phyloP scores from a whole-genome alignment of 1,284 basidiomycete species.

The Singerocomus rubriflavus region DNA sequence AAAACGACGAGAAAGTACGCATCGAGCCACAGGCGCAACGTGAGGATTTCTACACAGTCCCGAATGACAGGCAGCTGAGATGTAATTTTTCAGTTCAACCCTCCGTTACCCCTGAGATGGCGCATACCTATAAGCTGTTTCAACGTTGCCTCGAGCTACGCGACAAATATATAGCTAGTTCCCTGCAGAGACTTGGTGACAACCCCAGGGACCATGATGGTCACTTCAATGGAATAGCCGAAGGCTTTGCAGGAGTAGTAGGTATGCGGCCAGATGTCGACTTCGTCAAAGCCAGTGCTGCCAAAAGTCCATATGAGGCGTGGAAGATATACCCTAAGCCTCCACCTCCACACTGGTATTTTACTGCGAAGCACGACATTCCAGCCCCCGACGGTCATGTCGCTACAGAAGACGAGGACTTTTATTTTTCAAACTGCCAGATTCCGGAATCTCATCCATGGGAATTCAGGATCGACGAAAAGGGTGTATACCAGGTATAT shows the following conservation, averaged over 20 bases:
- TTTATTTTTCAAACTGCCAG: slow-evolving; percentile 64
- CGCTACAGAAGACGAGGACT: slow-evolving; percentile 48
- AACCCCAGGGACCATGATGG: slow-evolving; percentile 89
- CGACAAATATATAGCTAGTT: slow-evolving; percentile 88
- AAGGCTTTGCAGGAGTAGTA: slow-evolving; percentile 60
- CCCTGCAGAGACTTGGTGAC: slow-evolving; percentile 86
- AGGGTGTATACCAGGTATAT: slow-evolving; percentile 87
- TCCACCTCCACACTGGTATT: slow-evolving; percentile 93
- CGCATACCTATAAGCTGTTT: slow-evolving; percentile 57
- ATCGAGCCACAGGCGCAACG: slow-evolving; percentile 30
- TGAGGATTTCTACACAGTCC: slow-evolving; percentile 7
- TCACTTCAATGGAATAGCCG: slow-evolving; percentile 58
- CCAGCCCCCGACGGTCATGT: slow-evolving; percentile 43
- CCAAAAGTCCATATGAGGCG: slow-evolving; percentile 41
- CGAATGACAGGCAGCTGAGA: slow-evolving; percentile 12
- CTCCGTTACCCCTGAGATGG: slow-evolving; percentile 50
- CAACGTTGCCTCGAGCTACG: slow-evolving; percentile 82
- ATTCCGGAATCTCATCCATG: slow-evolving; percentile 66
- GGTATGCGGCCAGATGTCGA: slow-evolving; percentile 64
- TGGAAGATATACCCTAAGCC: slow-evolving; percentile 92
- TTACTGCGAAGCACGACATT: slow-evolving; percentile 56
- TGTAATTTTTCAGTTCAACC: slow-evolving; percentile 33
- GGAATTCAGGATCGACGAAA: slow-evolving; percentile 75
- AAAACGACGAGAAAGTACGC: slow-evolving; percentile 40
- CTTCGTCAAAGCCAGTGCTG: slow-evolving; percentile 30